Evolutionary conservation across 2,329 filamentous ascomycete genomes (phyloP).

Genomic region (Thermoascus crustaceus): DNA sequence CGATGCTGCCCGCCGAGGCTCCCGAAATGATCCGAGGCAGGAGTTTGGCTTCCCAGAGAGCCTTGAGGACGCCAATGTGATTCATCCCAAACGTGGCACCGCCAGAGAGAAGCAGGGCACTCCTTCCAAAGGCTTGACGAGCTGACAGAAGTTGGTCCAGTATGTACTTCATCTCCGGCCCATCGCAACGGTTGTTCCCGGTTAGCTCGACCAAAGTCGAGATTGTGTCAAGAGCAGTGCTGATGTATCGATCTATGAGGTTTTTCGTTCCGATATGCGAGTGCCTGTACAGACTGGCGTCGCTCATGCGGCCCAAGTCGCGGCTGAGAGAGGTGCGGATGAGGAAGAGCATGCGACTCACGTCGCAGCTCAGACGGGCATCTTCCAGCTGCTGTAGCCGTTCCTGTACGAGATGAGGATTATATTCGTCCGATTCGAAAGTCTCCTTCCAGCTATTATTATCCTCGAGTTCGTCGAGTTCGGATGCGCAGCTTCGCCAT

Average conservation of each 20-base stretch:
- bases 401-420: constrained; percentile 58
- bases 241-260: constrained; percentile 79
- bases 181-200: constrained; percentile 43
- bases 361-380: constrained; percentile 63
- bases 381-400: constrained; percentile 67
- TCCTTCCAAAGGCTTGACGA: constrained; percentile 76
- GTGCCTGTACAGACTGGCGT: constrained; percentile 71
- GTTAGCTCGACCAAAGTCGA: constrained; percentile 58
- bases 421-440: constrained; percentile 59
- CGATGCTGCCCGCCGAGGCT: constrained; percentile 79
- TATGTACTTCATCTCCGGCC: constrained; percentile 51
- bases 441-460: constrained; percentile 75
- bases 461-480: constrained; percentile 71
- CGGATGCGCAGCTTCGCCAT: constrained; percentile 67
- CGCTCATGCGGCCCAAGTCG: constrained; percentile 78
- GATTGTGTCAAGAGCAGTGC: constrained; percentile 68
- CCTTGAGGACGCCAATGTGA: constrained; percentile 79
- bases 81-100: constrained; percentile 89
- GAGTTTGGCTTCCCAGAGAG: constrained; percentile 64
- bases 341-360: constrained; percentile 68
- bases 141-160: constrained; percentile 64
- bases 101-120: constrained; percentile 72
- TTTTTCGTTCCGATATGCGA: constrained; percentile 79
- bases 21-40: constrained; percentile 82
- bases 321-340: constrained; percentile 73